Percentiles rank a stretch among this genome's conserved stretches.
phyloP scores from a whole-genome alignment of 352 stramenopile species.

The Phytophthora uliginosa region DNA sequence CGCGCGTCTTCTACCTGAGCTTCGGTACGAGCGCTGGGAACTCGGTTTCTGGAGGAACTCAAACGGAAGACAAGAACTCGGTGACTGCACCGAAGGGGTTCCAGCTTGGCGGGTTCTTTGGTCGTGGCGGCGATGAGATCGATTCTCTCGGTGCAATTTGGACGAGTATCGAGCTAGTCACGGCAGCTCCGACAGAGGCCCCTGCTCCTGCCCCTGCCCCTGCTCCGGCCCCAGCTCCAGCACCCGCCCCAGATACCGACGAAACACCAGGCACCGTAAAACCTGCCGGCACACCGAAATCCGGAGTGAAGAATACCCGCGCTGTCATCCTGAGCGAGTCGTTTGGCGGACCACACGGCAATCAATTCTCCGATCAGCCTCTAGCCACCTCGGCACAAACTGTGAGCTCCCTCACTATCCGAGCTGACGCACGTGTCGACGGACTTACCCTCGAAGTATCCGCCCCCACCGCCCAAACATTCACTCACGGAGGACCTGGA shows the following conservation, averaged over 20 bases:
- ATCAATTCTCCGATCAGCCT: slow-evolving; percentile 20
- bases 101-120: slow-evolving; percentile 19
- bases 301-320: slow-evolving; percentile 11
- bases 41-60: slow-evolving; percentile 9
- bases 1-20: slow-evolving; percentile 24
- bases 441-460: slow-evolving; percentile 16
- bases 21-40: slow-evolving; percentile 19
- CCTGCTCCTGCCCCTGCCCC: neutral
- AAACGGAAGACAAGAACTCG: slow-evolving; percentile 8
- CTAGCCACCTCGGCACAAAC: slow-evolving; percentile 13
- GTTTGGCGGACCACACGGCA: slow-evolving; percentile 21
- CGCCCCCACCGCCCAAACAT: slow-evolving; percentile 9
- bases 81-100: slow-evolving; percentile 9
- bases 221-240: too few species aligned
- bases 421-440: slow-evolving; percentile 14
- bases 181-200: slow-evolving; percentile 3
- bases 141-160: slow-evolving; percentile 19
- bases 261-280: slow-evolving; percentile 9
- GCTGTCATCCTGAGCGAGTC: slow-evolving; percentile 18
- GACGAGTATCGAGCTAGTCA: slow-evolving; percentile 21
- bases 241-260: neutral
- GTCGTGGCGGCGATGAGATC: slow-evolving; percentile 17
- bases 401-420: slow-evolving; percentile 17
- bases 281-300: neutral
- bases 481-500: slow-evolving; percentile 19